Conservation (phyloP, 768 basidiomycete species). For the Tremella yokohamensis region DNA sequence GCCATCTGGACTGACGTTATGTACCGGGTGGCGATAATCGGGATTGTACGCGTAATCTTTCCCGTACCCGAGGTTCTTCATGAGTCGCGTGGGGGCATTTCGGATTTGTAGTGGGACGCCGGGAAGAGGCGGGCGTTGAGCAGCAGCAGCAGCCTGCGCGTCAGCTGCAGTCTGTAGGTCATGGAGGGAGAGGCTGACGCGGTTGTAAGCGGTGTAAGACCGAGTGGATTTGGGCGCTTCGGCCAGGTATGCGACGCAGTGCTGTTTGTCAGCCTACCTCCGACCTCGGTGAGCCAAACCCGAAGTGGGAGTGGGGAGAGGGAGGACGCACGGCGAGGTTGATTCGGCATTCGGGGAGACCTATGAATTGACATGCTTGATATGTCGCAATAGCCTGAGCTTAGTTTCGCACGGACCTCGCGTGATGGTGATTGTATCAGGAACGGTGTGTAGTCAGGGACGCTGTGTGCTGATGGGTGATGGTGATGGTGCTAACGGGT, state of each 20-base stretch:
- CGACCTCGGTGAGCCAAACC: neutral
- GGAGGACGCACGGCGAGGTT: conserved; percentile 46
- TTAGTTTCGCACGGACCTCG: conserved; percentile 3
- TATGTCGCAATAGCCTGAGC: conserved; percentile 52
- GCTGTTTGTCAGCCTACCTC: conserved; percentile 41
- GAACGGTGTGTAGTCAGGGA: too few species aligned
- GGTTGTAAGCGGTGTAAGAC: conserved; percentile 70
- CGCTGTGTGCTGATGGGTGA: too few species aligned
- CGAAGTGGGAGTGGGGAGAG: too few species aligned
- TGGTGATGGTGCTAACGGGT: too few species aligned
- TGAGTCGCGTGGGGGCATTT: conserved; percentile 70
- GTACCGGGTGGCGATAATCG: conserved; percentile 64
- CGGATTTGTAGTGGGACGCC: conserved; percentile 70
- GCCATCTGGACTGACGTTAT: conserved; percentile 42
- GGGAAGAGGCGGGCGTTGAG: conserved; percentile 56
- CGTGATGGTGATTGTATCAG: too few species aligned
- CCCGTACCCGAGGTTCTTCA: conserved; percentile 69
- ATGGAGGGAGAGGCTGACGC: conserved; percentile 39
- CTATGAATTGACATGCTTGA: conserved; percentile 52
- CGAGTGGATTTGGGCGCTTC: conserved; percentile 79
- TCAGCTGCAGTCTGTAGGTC: too few species aligned
- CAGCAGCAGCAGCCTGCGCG: conserved; percentile 61
- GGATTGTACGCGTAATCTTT: conserved; percentile 66
- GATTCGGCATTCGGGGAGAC: conserved; percentile 48
- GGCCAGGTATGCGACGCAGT: conserved; percentile 72